Conservation (phyloP, 495 filamentous ascomycete genomes). For the Penicillium cosmopolitanum region DNA sequence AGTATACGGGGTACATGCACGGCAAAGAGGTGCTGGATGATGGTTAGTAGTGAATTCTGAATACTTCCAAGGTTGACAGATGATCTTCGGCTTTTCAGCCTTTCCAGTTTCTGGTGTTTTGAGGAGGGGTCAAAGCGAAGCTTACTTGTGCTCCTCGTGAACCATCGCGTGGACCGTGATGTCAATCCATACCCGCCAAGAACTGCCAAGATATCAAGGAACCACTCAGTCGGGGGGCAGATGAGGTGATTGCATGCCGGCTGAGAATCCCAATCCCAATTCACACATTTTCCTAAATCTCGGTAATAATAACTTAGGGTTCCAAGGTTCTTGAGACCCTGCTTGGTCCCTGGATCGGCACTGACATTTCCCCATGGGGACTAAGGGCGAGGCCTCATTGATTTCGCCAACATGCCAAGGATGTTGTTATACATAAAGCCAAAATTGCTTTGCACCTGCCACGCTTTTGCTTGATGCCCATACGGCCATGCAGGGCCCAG, state of each 20-base stretch:
- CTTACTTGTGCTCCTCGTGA: slow-evolving; percentile 9
- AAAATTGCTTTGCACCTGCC: slow-evolving; percentile 11
- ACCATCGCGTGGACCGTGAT: slow-evolving; percentile 8
- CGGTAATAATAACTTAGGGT: background rate
- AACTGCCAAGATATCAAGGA: slow-evolving; percentile 11
- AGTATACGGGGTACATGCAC: too few species aligned
- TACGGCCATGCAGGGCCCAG: background rate
- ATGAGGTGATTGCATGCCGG: slow-evolving; percentile 27
- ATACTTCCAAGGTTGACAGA: too few species aligned
- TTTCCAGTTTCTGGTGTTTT: background rate
- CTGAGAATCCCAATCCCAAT: slow-evolving; percentile 1
- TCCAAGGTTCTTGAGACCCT: slow-evolving; percentile 1
- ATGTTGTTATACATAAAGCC: slow-evolving; percentile 27
- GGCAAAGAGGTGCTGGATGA: too few species aligned
- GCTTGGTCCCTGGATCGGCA: slow-evolving; percentile 25
- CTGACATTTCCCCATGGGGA: slow-evolving; percentile 14
- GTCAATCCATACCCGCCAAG: slow-evolving; percentile 25
- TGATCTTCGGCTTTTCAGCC: background rate
- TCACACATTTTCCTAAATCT: background rate
- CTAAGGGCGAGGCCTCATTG: slow-evolving; percentile 10
- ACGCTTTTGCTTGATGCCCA: background rate
- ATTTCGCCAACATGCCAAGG: slow-evolving; percentile 36
- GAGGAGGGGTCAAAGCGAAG: slow-evolving; percentile 6
- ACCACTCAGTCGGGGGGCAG: slow-evolving; percentile 13
- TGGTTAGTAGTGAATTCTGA: too few species aligned